These are phyloP conservation scores for Boletellus sp. DNA, from an alignment of 768 basidiomycete genomes.

Conservation along the genomic window DNA sequence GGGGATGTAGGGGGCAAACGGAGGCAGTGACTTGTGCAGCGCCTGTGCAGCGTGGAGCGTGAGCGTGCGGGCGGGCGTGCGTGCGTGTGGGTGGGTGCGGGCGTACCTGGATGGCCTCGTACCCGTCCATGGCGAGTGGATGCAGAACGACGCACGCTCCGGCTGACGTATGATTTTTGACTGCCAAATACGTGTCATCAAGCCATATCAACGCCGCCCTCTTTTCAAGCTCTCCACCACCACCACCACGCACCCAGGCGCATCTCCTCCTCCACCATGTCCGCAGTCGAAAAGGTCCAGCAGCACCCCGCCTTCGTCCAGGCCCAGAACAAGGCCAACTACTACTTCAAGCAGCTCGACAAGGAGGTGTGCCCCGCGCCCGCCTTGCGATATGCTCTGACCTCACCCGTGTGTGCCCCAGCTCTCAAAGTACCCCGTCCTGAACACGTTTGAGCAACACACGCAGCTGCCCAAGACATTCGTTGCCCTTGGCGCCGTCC, in stretches of 20 bases:
- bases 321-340: constrained; percentile 75
- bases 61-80: not conserved
- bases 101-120: constrained; percentile 53
- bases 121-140: constrained; percentile 45
- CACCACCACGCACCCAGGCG: not conserved
- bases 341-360: constrained; percentile 88
- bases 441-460: constrained; percentile 81
- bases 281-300: constrained; percentile 77
- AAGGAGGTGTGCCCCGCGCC: constrained; percentile 70
- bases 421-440: constrained; percentile 83
- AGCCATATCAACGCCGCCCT: constrained; percentile 39
- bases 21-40: constrained; percentile 60
- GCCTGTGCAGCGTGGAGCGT: constrained; percentile 37
- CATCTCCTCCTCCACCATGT: constrained; percentile 44
- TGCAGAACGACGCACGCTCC: constrained; percentile 1
- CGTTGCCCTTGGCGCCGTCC: constrained; percentile 68
- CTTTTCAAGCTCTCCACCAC: constrained; percentile 25
- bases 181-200: constrained; percentile 65
- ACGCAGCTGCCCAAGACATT: constrained; percentile 94
- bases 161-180: constrained; percentile 42
- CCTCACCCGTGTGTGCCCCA: constrained; percentile 25
- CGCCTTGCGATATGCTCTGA: not conserved
- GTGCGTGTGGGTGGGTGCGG: not conserved
- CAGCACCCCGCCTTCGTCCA: constrained; percentile 85
- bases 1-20: constrained; percentile 71